Conservation (phyloP, 352 stramenopile species). For the Globisporangium parvum region DNA sequence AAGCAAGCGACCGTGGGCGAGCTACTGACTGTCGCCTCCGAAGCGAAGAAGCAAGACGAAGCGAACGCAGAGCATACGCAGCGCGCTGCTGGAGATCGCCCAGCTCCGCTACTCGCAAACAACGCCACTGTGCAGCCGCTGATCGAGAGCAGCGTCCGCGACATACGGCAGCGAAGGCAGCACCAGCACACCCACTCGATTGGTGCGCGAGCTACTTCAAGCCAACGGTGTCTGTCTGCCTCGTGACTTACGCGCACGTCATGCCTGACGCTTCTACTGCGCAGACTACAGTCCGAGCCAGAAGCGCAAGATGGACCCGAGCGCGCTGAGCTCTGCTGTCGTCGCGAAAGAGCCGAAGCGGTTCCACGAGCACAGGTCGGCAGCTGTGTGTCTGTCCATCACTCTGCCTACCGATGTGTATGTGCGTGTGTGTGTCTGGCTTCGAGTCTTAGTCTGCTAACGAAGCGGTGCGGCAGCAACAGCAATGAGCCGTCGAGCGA, state of each 20-base stretch:
- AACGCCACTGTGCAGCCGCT: too few species aligned
- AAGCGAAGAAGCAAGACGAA: not conserved
- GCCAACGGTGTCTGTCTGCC: too few species aligned
- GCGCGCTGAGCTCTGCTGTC: slow-evolving; percentile 20
- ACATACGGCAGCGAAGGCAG: slow-evolving; percentile 6
- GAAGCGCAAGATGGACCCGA: slow-evolving; percentile 64
- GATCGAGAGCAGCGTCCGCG: not conserved
- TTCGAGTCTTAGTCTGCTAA: not conserved
- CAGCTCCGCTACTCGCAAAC: too few species aligned
- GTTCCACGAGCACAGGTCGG: slow-evolving; percentile 43
- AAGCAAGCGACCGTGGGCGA: slow-evolving; percentile 3
- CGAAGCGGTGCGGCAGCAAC: not conserved
- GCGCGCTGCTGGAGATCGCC: not conserved
- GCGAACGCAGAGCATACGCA: not conserved
- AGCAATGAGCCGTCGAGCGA: not conserved
- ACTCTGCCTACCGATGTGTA: too few species aligned
- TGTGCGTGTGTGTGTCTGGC: too few species aligned
- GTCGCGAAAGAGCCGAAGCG: slow-evolving; percentile 54
- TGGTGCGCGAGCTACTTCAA: not conserved
- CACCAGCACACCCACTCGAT: slow-evolving; percentile 4
- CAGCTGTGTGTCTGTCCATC: too few species aligned
- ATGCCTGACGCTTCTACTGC: slow-evolving; percentile 12
- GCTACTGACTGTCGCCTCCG: not conserved
- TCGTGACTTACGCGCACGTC: not conserved
- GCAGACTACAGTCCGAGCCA: slow-evolving; percentile 51